A percentile compares a stretch with the other conserved stretches of the same genome.
Evolutionary conservation across 2,329 filamentous ascomycete genomes (phyloP).

Genomic region (Colletotrichum sublineola): DNA sequence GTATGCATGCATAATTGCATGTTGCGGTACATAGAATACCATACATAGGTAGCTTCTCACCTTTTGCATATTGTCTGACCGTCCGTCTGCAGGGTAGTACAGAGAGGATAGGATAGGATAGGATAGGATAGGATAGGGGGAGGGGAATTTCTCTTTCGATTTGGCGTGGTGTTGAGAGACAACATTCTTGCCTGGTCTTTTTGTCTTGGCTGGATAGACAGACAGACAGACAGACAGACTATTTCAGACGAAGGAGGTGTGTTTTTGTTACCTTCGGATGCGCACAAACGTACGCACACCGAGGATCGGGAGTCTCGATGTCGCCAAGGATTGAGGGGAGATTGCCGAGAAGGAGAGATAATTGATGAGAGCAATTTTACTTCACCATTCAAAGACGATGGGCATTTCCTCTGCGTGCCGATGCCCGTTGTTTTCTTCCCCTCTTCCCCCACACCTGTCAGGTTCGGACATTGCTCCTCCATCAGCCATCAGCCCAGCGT

Average conservation of each 20-base stretch:
- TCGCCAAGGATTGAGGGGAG: background rate
- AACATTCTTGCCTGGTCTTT: slow-evolving; percentile 32
- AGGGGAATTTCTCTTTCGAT: slow-evolving; percentile 1
- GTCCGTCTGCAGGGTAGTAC: slow-evolving; percentile 26
- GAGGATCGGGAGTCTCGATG: background rate
- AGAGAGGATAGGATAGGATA: slow-evolving; percentile 11
- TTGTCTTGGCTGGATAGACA: slow-evolving; percentile 31
- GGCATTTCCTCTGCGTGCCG: slow-evolving; percentile 21
- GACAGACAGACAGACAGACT: slow-evolving; percentile 13
- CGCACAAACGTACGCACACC: slow-evolving; percentile 20
- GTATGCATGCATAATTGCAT: slow-evolving; percentile 21
- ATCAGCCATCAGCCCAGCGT: slow-evolving; percentile 3
- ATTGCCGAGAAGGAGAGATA: background rate
- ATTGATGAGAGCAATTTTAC: slow-evolving; percentile 13
- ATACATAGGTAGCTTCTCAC: background rate
- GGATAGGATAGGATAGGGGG: background rate
- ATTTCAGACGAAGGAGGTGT: slow-evolving; percentile 26
- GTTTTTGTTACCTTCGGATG: slow-evolving; percentile 1
- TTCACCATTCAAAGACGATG: background rate
- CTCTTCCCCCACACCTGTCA: background rate
- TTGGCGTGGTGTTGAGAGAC: slow-evolving; percentile 42
- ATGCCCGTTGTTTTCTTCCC: slow-evolving; percentile 3
- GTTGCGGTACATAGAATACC: slow-evolving; percentile 15
- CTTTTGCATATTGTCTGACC: slow-evolving; percentile 22
- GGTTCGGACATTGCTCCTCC: slow-evolving; percentile 8